Base-by-base conservation (phyloP, 805 yeast species). In the Torulaspora gathmanii region DNA sequence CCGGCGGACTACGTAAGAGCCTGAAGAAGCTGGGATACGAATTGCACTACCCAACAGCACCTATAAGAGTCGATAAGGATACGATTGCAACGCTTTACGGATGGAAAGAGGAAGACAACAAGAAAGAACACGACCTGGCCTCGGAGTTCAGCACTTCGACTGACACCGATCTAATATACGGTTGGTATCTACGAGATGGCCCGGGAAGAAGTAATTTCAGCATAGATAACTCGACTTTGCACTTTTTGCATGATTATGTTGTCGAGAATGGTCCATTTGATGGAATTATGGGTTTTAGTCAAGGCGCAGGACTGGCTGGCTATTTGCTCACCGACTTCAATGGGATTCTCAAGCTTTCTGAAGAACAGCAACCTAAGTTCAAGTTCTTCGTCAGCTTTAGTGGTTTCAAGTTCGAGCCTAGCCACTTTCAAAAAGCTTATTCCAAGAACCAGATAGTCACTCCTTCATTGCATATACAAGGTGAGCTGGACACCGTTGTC, bases 231-330 rank as follows among this genome's bases (percentile, higher is more conserved):
- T 72, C 39, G 1, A 51, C 80, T 2, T 58, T 83, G 2, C 67
- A 57, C 13, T 58, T 64, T 44, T 68, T 72, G 39, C 68, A 60
- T 15, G 61, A 72, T 19, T 79, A 76, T 45, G 62, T 83, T 7
- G 61, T 73, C 8, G 72, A 74, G 40, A 77, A 82, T 34, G 84
- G 83, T 0, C 95, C 95, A 0, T 80, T 87, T 51, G 84, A 80
- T 6, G 99, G 97, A 1, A 61, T 91, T 6, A 63, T 91, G 34
- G 97, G 96, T 1, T 91, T 91, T 58, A 83, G 95, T 20, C 98
- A 93, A 66, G 99, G 99, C 40, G 95, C 95, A 3, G 95, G 90
- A 0, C 64, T 90, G 19, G 80, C 83, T 0, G 95, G 73, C 1
- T 58, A 86, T 4, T 63, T 86, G 11, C 61, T 83, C 19, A 72